These are phyloP conservation scores for Citrus maxima DNA, from an alignment of 345 rosid genomes.

Conservation along the genomic window DNA sequence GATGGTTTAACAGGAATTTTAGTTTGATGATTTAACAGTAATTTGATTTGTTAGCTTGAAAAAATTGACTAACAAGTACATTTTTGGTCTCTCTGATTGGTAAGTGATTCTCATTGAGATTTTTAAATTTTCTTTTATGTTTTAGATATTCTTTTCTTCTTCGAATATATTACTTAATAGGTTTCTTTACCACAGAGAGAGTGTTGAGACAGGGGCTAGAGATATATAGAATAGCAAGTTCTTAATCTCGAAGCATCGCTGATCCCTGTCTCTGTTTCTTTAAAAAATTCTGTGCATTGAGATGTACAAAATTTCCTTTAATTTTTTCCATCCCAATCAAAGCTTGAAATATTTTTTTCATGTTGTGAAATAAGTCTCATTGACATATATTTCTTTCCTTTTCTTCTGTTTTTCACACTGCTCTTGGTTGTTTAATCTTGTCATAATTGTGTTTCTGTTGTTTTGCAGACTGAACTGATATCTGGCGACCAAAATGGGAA, in stretches of 20 bases:
- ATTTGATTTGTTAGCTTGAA: neutral
- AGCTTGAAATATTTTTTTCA: neutral
- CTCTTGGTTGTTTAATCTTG: neutral
- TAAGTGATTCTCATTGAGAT: neutral
- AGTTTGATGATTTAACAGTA: neutral
- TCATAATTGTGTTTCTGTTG: neutral
- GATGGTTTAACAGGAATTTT: neutral
- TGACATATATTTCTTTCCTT: neutral
- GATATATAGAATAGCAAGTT: neutral
- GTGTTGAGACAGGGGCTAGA: neutral
- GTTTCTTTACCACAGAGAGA: neutral
- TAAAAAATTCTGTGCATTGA: neutral
- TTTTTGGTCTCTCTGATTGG: no score
- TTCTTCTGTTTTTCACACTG: neutral
- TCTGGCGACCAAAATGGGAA: conserved; percentile 97
- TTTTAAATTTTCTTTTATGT: neutral
- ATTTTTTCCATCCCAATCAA: neutral
- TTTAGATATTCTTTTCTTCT: neutral
- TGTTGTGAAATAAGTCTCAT: neutral
- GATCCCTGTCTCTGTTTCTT: neutral
- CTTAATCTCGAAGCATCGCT: neutral
- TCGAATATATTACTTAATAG: neutral
- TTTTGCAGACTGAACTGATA: conserved; percentile 80
- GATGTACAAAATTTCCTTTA: neutral
- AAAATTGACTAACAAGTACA: neutral